Evolutionary conservation across 345 rosid species (phyloP), one percentile per base, ranked within the genome.

Genomic region (Sapria himalayana): DNA sequence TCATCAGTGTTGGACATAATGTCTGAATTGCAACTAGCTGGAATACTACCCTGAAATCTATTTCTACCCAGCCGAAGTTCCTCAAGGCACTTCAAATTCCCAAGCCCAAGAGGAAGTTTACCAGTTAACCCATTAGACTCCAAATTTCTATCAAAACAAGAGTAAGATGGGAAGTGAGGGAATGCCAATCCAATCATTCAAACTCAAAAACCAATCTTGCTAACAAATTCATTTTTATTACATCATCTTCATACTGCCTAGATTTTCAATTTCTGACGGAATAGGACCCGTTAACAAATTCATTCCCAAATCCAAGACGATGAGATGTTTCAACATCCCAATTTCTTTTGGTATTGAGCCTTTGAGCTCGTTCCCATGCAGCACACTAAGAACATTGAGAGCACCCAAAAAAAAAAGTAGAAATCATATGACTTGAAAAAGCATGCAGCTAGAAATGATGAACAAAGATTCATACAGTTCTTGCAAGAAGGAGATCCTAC

Each of bases 111-210:
- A 38, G 95, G 98, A 46, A 89, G 39, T 45, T 38, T 66, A 15
- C 98, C 98, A 1, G 81, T 73, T 52, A 89, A 73, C 37, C 95
- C 92, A 61, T 89, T 89, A 40, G 86, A 71, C 72, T 79, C 81
- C 44, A 89, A 86, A 64, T 82, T 76, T 71, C 98, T 89, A 72
- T 54, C 63, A 45, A 33, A 53, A 29, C 25, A 39, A 31, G 20
- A 18, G 44, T 34, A 29, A 43, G 41, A 39, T n/a, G 29, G 33
- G 11, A 20, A 17, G 39, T 48, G 42, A 46, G 44, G 39, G 1
- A 37, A 45, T 29, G 34, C 21, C 36, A 43, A n/a, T n/a, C n/a
- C 4, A 17, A 17, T 25, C 16, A 41, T 11, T 39, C 21, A 22
- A 43, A 4, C 27, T 49, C 13, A 33, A 27, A 33, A 51, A 17